Conservation (phyloP, 495 filamentous ascomycete genomes). For the Neurospora intermedia region DNA sequence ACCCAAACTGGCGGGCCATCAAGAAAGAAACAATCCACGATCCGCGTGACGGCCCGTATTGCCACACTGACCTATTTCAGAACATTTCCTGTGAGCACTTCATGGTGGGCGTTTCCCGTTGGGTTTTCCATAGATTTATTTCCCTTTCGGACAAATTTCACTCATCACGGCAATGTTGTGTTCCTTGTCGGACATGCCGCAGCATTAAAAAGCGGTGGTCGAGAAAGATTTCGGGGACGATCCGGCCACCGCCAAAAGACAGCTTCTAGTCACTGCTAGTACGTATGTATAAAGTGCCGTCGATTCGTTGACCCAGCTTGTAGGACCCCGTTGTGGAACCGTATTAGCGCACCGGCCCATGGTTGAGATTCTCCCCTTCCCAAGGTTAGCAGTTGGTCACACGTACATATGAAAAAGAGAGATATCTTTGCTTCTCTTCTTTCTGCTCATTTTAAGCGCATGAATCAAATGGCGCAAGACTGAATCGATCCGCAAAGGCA, state of each 20-base stretch:
- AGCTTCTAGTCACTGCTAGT: background rate
- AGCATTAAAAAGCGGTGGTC: background rate
- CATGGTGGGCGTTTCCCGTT: background rate
- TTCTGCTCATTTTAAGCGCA: background rate
- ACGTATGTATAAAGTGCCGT: background rate
- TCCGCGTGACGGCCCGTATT: background rate
- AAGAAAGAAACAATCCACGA: background rate
- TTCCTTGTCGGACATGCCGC: background rate
- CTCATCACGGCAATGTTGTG: background rate
- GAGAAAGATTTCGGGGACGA: background rate
- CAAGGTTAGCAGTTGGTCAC: background rate
- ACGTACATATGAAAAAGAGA: background rate
- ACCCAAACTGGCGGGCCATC: background rate
- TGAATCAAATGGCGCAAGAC: background rate
- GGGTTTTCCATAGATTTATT: background rate
- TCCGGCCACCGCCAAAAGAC: background rate
- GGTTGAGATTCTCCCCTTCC: background rate
- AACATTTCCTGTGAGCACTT: background rate
- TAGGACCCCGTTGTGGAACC: background rate
- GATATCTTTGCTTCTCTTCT: background rate
- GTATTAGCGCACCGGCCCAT: background rate
- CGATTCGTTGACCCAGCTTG: background rate
- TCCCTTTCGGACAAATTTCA: background rate
- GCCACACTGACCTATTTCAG: background rate
- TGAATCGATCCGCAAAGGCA: background rate